phyloP scores from a whole-genome alignment of 2,329 filamentous ascomycete species.

The Myriosclerotinia duriaeana region DNA sequence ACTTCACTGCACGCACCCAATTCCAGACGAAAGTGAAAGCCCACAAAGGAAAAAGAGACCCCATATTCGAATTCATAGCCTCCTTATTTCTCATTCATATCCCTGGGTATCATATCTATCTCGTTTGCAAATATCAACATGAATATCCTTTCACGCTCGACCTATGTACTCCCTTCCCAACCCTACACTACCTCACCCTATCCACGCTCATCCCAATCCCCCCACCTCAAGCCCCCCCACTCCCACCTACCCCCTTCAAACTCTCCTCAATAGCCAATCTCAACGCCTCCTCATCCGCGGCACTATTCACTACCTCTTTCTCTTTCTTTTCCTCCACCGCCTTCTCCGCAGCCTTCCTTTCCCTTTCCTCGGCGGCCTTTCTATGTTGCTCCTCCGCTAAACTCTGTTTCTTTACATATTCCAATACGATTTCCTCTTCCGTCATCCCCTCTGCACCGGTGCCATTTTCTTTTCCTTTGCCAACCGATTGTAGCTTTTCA shows the following conservation, averaged over 20 bases:
- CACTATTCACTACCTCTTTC: slow-evolving; percentile 28
- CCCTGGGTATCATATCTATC: not conserved
- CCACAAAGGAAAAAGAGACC: not conserved
- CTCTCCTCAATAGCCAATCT: slow-evolving; percentile 56
- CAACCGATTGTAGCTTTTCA: not conserved
- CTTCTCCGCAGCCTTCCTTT: slow-evolving; percentile 21
- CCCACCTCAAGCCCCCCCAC: not conserved
- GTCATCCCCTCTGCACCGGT: slow-evolving; percentile 37
- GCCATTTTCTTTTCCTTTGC: slow-evolving; percentile 23
- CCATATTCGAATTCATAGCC: not conserved
- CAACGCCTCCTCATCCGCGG: slow-evolving; percentile 57
- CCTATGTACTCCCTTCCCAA: not conserved
- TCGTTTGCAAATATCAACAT: not conserved
- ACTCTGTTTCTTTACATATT: slow-evolving; percentile 77
- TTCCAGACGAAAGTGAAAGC: no score
- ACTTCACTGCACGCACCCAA: no score
- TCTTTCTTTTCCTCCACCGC: slow-evolving; percentile 17
- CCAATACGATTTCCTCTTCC: slow-evolving; percentile 72
- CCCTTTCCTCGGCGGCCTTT: slow-evolving; percentile 24
- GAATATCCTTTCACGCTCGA: not conserved
- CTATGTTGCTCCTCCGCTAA: slow-evolving; percentile 62
- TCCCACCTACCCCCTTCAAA: slow-evolving; percentile 43
- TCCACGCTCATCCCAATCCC: no score
- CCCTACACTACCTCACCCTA: not conserved
- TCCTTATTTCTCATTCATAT: not conserved